phyloP scores from a whole-genome alignment of 441 rosid genomes.

The Aleurites moluccanus region DNA sequence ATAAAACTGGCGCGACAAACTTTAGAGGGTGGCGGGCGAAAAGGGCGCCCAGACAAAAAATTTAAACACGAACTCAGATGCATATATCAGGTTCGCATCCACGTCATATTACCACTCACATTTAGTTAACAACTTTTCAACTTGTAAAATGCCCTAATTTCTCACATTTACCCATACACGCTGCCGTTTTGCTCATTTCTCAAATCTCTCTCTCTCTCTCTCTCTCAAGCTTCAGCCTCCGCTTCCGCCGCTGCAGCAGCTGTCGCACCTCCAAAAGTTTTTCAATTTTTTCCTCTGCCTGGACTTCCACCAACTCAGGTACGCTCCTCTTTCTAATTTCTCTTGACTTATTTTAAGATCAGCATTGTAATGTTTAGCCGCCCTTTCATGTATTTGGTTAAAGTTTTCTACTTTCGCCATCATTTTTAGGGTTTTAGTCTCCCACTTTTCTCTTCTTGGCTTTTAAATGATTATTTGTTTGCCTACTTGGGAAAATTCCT shows the following conservation, averaged over 20 bases:
- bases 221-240: background rate
- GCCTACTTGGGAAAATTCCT: background rate
- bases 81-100: background rate
- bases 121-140: background rate
- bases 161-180: background rate
- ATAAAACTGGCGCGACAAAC: too few relatives aligned
- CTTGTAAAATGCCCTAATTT: background rate
- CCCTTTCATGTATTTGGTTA: background rate
- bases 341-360: background rate
- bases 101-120: background rate
- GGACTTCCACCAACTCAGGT: background rate
- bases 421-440: conserved; percentile 1
- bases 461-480: background rate
- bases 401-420: background rate
- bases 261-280: background rate
- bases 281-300: background rate
- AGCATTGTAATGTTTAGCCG: background rate
- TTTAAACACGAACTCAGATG: background rate
- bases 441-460: background rate
- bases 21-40: background rate
- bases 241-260: background rate
- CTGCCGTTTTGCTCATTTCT: conserved; percentile 1
- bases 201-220: background rate
- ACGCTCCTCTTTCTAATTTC: background rate
- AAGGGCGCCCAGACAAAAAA: background rate